Evolutionary conservation across 495 filamentous ascomycete genomes (phyloP).

Genomic region (Penicillium manginii): DNA sequence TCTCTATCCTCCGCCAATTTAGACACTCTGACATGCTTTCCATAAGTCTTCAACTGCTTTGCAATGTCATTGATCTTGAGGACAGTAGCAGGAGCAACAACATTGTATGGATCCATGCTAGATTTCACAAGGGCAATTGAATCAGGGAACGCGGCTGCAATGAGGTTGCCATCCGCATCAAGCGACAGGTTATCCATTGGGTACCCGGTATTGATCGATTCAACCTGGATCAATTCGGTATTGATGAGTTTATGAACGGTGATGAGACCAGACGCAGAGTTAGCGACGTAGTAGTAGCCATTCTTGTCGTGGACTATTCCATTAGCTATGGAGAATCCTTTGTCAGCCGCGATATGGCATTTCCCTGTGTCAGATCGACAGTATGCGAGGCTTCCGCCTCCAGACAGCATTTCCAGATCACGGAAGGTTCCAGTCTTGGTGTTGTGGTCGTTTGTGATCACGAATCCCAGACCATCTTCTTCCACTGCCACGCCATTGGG

Average conservation of each 20-base stretch:
- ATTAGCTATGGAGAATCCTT: slow-evolving; percentile 34
- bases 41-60: too few relatives aligned
- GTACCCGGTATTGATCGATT: slow-evolving; percentile 30
- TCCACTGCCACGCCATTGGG: slow-evolving; percentile 41
- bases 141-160: slow-evolving; percentile 35
- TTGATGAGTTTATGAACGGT: slow-evolving; percentile 29
- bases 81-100: slow-evolving; percentile 16
- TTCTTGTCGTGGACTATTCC: slow-evolving; percentile 33
- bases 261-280: slow-evolving; percentile 22
- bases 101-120: slow-evolving; percentile 12
- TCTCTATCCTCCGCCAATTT: slow-evolving; percentile 16
- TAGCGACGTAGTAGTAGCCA: slow-evolving; percentile 38
- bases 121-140: slow-evolving; percentile 14
- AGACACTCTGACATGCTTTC: neutral
- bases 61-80: slow-evolving; percentile 1
- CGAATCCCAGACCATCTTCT: slow-evolving; percentile 25
- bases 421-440: slow-evolving; percentile 31
- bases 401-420: slow-evolving; percentile 15
- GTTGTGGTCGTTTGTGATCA: slow-evolving; percentile 42
- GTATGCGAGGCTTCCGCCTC: slow-evolving; percentile 19
- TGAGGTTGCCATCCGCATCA: slow-evolving; percentile 41
- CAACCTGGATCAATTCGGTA: slow-evolving; percentile 24
- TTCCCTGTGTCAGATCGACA: slow-evolving; percentile 23
- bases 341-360: slow-evolving; percentile 30
- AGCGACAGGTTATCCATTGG: slow-evolving; percentile 43